Percentiles rank a stretch among this genome's conserved stretches.
These are phyloP conservation scores for Annona squamosa DNA, from an alignment of 164 flowering plant species.

Conservation along the genomic window DNA sequence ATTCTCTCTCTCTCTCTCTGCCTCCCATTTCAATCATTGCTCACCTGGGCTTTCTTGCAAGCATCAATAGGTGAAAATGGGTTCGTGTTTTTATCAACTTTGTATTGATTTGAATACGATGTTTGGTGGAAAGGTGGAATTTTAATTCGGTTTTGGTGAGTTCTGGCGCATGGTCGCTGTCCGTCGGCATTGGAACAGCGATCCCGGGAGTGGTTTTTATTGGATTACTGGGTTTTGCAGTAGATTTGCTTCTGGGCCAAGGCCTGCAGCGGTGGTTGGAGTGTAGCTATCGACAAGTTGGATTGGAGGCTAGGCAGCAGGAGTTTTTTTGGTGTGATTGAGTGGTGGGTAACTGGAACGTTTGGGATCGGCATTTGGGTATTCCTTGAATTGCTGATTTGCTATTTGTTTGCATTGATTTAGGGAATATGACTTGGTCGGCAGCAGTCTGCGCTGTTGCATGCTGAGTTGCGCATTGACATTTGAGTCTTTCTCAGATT, in stretches of 20 bases:
- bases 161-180: slow-evolving; percentile 43
- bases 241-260: slow-evolving; percentile 8
- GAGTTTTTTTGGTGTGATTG: no score
- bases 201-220: slow-evolving; percentile 11
- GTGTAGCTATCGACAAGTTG: neutral
- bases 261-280: neutral
- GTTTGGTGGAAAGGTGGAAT: slow-evolving; percentile 7
- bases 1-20: neutral
- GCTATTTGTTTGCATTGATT: slow-evolving; percentile 3
- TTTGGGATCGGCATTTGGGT: no score
- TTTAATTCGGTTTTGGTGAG: neutral
- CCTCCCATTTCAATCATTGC: neutral
- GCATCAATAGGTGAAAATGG: neutral
- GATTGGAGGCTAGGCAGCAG: no score
- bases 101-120: slow-evolving; percentile 14
- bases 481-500: slow-evolving; percentile 9
- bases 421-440: neutral
- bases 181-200: slow-evolving; percentile 39
- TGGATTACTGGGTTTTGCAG: slow-evolving; percentile 3
- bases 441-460: slow-evolving; percentile 7
- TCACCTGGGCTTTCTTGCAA: slow-evolving; percentile 1
- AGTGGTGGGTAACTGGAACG: no score
- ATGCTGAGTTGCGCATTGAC: neutral
- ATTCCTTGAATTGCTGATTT: neutral
- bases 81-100: slow-evolving; percentile 6